A percentile compares a stretch with the other conserved stretches of the same genome.
Evolutionary conservation across 2,329 filamentous ascomycete species (phyloP).

Genomic region (Geosmithia morbida): DNA sequence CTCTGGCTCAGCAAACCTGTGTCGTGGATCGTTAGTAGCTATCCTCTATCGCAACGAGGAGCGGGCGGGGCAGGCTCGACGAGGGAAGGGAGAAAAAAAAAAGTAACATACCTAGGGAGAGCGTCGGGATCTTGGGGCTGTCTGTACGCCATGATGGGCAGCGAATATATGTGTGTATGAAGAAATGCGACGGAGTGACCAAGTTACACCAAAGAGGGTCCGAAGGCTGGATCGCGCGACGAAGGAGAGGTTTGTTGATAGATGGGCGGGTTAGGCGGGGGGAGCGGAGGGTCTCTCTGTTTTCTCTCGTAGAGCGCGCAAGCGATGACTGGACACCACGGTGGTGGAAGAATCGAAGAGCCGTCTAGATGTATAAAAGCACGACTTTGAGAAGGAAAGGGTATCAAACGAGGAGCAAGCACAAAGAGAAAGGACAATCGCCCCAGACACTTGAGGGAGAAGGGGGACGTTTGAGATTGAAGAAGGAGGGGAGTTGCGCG

Average conservation of each 20-base stretch:
- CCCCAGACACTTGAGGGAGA: not conserved
- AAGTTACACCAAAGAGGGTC: not conserved
- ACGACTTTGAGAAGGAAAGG: not conserved
- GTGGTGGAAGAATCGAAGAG: not conserved
- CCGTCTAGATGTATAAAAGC: not conserved
- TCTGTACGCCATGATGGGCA: constrained; percentile 72
- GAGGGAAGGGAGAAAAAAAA: constrained; percentile 2
- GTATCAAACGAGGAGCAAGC: not conserved
- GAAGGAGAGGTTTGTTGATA: too few relatives aligned
- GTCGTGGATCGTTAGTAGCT: not conserved
- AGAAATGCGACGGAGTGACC: too few relatives aligned
- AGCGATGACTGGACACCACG: too few relatives aligned
- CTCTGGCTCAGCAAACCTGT: constrained; percentile 63
- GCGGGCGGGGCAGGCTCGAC: not conserved
- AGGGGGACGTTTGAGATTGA: not conserved
- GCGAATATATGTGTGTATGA: not conserved
- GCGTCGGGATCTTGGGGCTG: constrained; percentile 86
- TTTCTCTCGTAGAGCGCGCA: too few relatives aligned
- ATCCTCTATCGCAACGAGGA: not conserved
- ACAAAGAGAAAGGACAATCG: not conserved
- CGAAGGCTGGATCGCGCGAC: too few relatives aligned
- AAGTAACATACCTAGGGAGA: constrained; percentile 62
- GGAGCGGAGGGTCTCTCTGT: too few relatives aligned
- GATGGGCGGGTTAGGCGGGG: too few relatives aligned
- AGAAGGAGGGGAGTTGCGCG: not conserved